Conservation (phyloP, 75 land plant species). For the Cryptomeria japonica region DNA sequence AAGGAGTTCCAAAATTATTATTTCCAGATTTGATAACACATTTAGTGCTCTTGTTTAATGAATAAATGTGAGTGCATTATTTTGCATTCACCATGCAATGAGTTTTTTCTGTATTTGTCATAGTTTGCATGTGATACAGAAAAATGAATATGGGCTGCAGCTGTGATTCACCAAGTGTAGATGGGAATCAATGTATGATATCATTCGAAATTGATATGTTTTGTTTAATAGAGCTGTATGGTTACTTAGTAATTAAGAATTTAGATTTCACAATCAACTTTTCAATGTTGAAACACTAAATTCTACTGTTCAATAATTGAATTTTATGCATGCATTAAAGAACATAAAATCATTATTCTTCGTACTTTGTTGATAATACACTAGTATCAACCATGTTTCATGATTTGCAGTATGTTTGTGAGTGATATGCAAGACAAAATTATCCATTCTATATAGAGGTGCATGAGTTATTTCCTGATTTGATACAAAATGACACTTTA, state of each 20-base stretch:
- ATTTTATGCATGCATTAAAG: not conserved
- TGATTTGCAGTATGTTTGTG: not conserved
- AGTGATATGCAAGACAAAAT: not conserved
- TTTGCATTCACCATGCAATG: not conserved
- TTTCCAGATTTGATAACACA: not conserved
- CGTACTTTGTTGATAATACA: not conserved
- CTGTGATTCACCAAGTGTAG: not conserved
- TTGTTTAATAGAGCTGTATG: not conserved
- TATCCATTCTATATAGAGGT: not conserved
- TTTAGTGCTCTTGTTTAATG: not conserved
- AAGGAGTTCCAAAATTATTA: not conserved
- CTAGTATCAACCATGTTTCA: not conserved
- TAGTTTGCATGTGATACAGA: not conserved
- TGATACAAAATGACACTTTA: not conserved
- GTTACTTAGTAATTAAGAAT: not conserved
- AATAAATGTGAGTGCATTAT: not conserved
- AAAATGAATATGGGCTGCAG: conserved; percentile 1
- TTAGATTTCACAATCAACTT: not conserved
- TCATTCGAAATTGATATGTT: not conserved
- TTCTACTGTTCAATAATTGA: not conserved
- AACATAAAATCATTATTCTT: not conserved
- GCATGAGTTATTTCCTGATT: not conserved
- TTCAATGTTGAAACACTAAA: not conserved
- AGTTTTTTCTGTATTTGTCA: not conserved
- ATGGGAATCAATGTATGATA: not conserved